These are phyloP conservation scores for Venturia effusa DNA, from an alignment of 2,329 filamentous ascomycete genomes.

Conservation along the genomic window DNA sequence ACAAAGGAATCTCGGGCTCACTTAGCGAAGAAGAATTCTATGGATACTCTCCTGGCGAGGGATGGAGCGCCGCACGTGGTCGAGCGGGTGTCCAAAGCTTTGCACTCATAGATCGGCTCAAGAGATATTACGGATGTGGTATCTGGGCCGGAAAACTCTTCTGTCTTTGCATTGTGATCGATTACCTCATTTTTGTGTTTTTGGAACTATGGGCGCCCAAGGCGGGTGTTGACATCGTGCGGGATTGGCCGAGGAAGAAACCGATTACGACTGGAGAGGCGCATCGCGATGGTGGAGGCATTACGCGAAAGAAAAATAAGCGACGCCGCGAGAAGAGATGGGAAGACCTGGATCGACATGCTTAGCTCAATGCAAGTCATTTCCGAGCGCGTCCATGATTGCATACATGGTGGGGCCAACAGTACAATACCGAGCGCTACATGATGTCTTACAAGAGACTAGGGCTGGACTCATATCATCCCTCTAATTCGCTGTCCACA, in stretches of 20 bases:
- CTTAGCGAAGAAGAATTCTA: constrained; percentile 83
- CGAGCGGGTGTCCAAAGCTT: constrained; percentile 68
- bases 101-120: constrained; percentile 85
- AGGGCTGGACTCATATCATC: background rate
- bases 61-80: constrained; percentile 60
- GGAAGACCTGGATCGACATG: constrained; percentile 3
- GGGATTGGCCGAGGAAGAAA: constrained; percentile 82
- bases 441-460: background rate
- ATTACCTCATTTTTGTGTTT: constrained; percentile 83
- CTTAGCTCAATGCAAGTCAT: background rate
- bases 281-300: background rate
- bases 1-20: constrained; percentile 82
- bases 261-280: background rate
- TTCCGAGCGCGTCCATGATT: background rate
- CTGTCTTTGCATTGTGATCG: constrained; percentile 85
- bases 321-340: constrained; percentile 18
- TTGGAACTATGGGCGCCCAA: constrained; percentile 81
- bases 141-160: constrained; percentile 98
- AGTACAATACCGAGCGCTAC: background rate
- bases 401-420: background rate
- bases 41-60: constrained; percentile 59
- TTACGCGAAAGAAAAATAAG: constrained; percentile 19
- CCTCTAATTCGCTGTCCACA: background rate
- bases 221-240: constrained; percentile 76
- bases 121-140: constrained; percentile 94